These are phyloP conservation scores for Coix lacrymajobi DNA, from an alignment of 176 grass and related monocot genomes.

Conservation along the genomic window DNA sequence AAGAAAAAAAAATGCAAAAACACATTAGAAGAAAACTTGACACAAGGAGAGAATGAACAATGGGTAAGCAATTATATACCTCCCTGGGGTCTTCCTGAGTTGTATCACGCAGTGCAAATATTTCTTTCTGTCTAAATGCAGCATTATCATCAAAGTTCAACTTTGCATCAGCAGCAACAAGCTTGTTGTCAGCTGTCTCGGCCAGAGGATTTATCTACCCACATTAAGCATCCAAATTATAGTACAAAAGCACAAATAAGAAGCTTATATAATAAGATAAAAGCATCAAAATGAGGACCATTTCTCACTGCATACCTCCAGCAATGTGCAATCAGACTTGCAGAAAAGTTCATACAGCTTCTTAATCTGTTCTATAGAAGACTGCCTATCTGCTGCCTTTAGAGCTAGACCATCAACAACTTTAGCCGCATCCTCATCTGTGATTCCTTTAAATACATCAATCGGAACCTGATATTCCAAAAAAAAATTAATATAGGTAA, in stretches of 20 bases:
- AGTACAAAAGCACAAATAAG: neutral
- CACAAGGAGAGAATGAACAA: neutral
- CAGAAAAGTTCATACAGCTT: conserved; percentile 91
- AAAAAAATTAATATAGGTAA: conserved; percentile 11
- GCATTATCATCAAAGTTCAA: conserved; percentile 99
- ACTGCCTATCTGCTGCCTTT: conserved; percentile 71
- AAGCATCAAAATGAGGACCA: neutral
- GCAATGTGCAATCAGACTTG: conserved; percentile 77
- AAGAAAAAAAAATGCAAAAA: neutral
- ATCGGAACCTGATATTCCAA: conserved; percentile 68
- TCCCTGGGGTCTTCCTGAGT: conserved; percentile 98
- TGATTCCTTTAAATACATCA: conserved; percentile 98
- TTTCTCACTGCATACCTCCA: conserved; percentile 60
- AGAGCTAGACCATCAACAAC: conserved; percentile 93
- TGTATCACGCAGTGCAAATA: conserved; percentile 87
- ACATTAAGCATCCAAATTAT: conserved; percentile 40
- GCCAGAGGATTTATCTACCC: conserved; percentile 94
- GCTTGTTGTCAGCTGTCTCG: conserved; percentile 84
- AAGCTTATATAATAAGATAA: neutral
- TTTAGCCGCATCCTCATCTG: conserved; percentile 93
- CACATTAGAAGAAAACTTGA: neutral
- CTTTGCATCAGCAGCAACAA: conserved; percentile 98
- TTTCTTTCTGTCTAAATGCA: conserved; percentile 90
- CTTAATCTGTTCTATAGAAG: conserved; percentile 97
- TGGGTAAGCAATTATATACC: conserved; percentile 22